Evolutionary conservation across 2,329 filamentous ascomycete genomes (phyloP), one percentile per base, ranked within the genome.

Genomic region (Phialophora chinensis): DNA sequence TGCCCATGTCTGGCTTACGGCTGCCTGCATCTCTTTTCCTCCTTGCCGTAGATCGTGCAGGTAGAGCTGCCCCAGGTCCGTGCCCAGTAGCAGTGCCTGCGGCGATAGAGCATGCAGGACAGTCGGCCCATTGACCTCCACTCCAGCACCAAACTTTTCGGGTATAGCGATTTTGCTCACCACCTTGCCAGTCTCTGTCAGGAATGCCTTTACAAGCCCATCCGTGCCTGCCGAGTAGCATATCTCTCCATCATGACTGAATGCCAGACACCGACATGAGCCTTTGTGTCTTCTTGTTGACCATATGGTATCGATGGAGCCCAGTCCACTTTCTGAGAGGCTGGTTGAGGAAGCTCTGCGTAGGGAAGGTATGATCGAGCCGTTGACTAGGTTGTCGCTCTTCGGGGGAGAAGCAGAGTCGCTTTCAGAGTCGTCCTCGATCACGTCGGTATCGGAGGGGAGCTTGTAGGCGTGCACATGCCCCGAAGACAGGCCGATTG

Each of bases 251-350:
- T 97, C 93, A 65, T 87, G 79, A 70, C 88, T 90, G 79, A 93
- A 98, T 4, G 85, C 88, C 63, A 98, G 81, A 67, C 88, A 89
- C 61, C 95, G 86, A 76, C 94, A 98, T 83, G 93, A 97, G 12
- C 93, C 94, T 82, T 97, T 96, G 81, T 99, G 95, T 68, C 95
- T 86, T 72, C 89, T 85, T 4, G 95, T 98, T 73, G 87, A 87
- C 95, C 95, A 99, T 66, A 89, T 82, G 0, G 90, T 92, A 72
- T 93, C 91, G 69, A 98, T 91, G 63, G 89, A 87, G 52, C 89
- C 90, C 69, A 86, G 90, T 11, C 92, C 92, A 73, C 82, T 85
- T 72, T 83, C 82, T 27, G 82, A 82, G 35, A 75, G 76, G 47
- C 68, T 70, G 1, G 77, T 74, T 10, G 72, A 76, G 5, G 77